These are phyloP conservation scores for Acephala macrosclerotiorum DNA, from an alignment of 2,329 filamentous ascomycete species.

Conservation along the genomic window DNA sequence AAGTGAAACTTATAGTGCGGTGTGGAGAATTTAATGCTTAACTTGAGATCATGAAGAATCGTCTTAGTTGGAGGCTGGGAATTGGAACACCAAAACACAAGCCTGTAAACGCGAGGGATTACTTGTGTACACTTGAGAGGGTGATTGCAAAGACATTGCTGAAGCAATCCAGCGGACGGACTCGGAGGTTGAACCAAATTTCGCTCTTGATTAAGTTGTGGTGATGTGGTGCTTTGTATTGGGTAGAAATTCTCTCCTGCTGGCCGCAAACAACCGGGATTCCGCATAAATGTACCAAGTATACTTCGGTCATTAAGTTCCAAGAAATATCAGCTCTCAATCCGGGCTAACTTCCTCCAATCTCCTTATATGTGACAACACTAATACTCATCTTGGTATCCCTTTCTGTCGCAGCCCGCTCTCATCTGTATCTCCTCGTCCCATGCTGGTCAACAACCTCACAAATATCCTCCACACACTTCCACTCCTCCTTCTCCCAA, in stretches of 20 bases:
- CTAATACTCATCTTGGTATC: neutral
- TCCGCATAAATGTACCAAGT: no score
- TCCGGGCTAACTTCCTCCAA: neutral
- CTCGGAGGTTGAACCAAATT: neutral
- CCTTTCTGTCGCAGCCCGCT: neutral
- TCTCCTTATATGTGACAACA: neutral
- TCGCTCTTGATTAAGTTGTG: neutral
- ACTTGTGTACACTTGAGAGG: no score
- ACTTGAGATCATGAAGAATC: no score
- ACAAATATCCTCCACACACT: slow-evolving; percentile 14
- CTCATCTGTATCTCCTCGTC: neutral
- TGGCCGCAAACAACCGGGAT: no score
- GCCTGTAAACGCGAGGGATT: no score
- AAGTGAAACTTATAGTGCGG: no score
- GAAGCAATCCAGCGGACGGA: neutral
- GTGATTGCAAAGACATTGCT: neutral
- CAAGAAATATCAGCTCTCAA: no score
- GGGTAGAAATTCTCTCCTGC: neutral
- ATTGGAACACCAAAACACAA: no score
- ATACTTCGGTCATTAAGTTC: no score
- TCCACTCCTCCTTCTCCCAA: slow-evolving; percentile 12
- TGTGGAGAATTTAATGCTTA: no score
- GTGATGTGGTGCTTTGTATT: neutral
- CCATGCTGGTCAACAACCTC: neutral
- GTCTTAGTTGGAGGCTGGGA: no score